These are phyloP conservation scores for Apiospora marii DNA, from an alignment of 2,329 filamentous ascomycete genomes.

Conservation along the genomic window DNA sequence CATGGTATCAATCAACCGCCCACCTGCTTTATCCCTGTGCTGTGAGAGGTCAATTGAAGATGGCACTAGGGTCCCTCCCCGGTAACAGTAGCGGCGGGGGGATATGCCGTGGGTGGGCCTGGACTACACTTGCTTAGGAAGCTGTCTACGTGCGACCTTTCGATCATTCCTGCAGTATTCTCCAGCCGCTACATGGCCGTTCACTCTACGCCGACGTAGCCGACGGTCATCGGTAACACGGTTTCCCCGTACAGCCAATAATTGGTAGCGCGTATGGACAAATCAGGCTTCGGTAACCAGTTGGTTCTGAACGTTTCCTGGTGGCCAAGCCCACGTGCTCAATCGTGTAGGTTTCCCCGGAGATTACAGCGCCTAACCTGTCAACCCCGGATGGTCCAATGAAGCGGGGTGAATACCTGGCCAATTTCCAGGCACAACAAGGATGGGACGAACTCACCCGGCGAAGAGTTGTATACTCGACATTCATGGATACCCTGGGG, in stretches of 20 bases:
- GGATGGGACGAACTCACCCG: neutral
- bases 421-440: neutral
- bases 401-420: neutral
- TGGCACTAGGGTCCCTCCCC: neutral
- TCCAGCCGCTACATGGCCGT: neutral
- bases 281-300: neutral
- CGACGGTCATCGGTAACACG: neutral
- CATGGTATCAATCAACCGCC: slow-evolving; percentile 26
- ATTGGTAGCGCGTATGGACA: neutral
- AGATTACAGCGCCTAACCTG: neutral
- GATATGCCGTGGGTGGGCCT: slow-evolving; percentile 3
- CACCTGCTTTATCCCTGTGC: slow-evolving; percentile 36
- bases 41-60: slow-evolving; percentile 37
- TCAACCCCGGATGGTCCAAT: neutral
- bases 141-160: neutral
- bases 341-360: slow-evolving; percentile 1
- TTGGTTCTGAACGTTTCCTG: neutral
- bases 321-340: slow-evolving; percentile 13
- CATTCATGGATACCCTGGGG: neutral
- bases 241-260: too few species aligned
- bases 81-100: slow-evolving; percentile 8
- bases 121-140: slow-evolving; percentile 12
- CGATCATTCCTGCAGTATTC: too few species aligned
- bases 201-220: neutral
- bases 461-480: neutral